phyloP scores from a whole-genome alignment of 2,329 filamentous ascomycete species.

The Colletotrichum sojae region DNA sequence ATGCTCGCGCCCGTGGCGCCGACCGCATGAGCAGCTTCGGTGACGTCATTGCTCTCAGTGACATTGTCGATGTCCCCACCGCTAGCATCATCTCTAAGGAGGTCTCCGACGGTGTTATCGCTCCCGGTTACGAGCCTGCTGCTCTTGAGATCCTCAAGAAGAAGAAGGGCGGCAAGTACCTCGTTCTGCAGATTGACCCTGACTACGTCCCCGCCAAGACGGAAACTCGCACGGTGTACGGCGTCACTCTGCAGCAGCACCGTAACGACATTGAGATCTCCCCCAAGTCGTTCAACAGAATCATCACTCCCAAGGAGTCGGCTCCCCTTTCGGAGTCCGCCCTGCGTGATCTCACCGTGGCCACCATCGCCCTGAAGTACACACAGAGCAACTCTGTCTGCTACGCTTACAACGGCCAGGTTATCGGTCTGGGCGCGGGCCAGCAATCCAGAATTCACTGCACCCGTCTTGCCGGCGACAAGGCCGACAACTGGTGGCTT shows the following conservation, averaged over 20 bases:
- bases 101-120: slow-evolving; percentile 97
- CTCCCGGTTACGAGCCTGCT: slow-evolving; percentile 86
- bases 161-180: slow-evolving; percentile 98
- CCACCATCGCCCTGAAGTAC: slow-evolving; percentile 98
- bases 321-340: slow-evolving; percentile 82
- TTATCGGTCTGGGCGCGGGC: slow-evolving; percentile 93
- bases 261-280: slow-evolving; percentile 93
- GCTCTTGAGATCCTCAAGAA: slow-evolving; percentile 93
- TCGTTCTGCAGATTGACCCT: slow-evolving; percentile 94
- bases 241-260: slow-evolving; percentile 88
- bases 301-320: slow-evolving; percentile 89
- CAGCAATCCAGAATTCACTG: slow-evolving; percentile 99
- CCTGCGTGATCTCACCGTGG: slow-evolving; percentile 90
- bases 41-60: slow-evolving; percentile 93
- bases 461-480: slow-evolving; percentile 96
- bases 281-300: slow-evolving; percentile 85
- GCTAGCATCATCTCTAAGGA: slow-evolving; percentile 98
- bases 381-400: slow-evolving; percentile 99
- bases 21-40: slow-evolving; percentile 99
- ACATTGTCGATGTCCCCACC: slow-evolving; percentile 90
- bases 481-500: slow-evolving; percentile 99
- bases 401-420: slow-evolving; percentile 94
- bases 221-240: slow-evolving; percentile 91
- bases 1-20: slow-evolving; percentile 93
- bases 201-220: slow-evolving; percentile 84